Conservation (phyloP, 2,329 filamentous ascomycete genomes). For the Nigrospora oryzae region DNA sequence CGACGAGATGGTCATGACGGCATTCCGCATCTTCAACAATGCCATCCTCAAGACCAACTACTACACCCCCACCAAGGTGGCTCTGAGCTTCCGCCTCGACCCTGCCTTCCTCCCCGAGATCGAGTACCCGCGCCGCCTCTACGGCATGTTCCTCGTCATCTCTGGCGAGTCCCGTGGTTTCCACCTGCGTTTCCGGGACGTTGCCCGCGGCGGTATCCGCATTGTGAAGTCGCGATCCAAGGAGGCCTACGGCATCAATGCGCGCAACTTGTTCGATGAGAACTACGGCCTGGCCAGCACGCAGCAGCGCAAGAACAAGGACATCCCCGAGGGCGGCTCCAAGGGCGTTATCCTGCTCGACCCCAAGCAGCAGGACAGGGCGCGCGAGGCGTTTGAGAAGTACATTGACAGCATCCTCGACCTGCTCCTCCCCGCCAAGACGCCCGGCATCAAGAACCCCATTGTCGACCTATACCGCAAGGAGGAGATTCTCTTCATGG, state of each 20-base stretch:
- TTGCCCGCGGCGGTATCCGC: slow-evolving; percentile 91
- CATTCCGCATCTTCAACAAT: slow-evolving; percentile 92
- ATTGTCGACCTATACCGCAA: slow-evolving; percentile 94
- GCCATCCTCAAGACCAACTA: slow-evolving; percentile 96
- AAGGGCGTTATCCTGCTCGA: slow-evolving; percentile 97
- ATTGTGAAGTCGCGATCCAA: slow-evolving; percentile 97
- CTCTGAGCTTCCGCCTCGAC: slow-evolving; percentile 90
- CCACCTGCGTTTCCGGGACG: slow-evolving; percentile 94
- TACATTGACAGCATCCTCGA: slow-evolving; percentile 99
- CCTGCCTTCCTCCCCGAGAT: slow-evolving; percentile 80
- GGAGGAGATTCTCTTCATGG: slow-evolving; percentile 97
- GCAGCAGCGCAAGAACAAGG: slow-evolving; percentile 99
- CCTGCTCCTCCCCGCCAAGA: slow-evolving; percentile 78
- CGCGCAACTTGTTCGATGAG: slow-evolving; percentile 92
- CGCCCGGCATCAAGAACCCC: slow-evolving; percentile 96
- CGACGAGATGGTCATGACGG: slow-evolving; percentile 95
- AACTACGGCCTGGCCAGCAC: slow-evolving; percentile 98
- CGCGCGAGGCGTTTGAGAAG: slow-evolving; percentile 90
- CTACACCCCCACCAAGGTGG: slow-evolving; percentile 94
- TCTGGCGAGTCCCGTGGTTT: slow-evolving; percentile 95
- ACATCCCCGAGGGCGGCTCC: slow-evolving; percentile 95
- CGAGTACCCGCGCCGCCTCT: slow-evolving; percentile 89
- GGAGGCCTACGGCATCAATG: slow-evolving; percentile 94
- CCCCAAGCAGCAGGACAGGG: slow-evolving; percentile 88
- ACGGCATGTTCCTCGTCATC: slow-evolving; percentile 98